phyloP scores from a whole-genome alignment of 768 basidiomycete species.

The Mycena kentingensis region DNA sequence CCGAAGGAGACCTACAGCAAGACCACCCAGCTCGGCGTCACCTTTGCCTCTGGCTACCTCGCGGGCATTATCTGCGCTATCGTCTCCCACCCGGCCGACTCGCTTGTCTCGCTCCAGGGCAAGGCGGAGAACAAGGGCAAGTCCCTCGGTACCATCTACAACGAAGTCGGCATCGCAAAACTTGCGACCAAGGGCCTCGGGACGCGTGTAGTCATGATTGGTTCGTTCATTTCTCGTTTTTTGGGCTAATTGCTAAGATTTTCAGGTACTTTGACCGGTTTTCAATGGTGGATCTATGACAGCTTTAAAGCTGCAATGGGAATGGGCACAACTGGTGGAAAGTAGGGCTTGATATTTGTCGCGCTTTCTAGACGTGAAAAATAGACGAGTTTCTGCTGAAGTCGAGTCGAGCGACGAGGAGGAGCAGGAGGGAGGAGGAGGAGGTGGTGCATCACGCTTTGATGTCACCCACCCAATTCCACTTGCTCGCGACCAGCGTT shows the following conservation, averaged over 20 bases:
- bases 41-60: slow-evolving; percentile 89
- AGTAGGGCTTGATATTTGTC: slow-evolving; percentile 64
- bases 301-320: slow-evolving; percentile 83
- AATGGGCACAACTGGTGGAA: slow-evolving; percentile 86
- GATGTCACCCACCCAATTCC: too few relatives aligned
- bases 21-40: slow-evolving; percentile 84
- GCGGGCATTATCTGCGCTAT: slow-evolving; percentile 95
- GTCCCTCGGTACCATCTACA: slow-evolving; percentile 65
- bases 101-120: slow-evolving; percentile 90
- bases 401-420: too few relatives aligned
- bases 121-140: slow-evolving; percentile 88
- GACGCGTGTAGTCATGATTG: slow-evolving; percentile 86
- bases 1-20: slow-evolving; percentile 81
- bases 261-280: slow-evolving; percentile 56
- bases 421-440: too few relatives aligned
- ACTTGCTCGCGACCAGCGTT: too few relatives aligned
- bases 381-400: too few relatives aligned
- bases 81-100: slow-evolving; percentile 96
- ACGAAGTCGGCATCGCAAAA: slow-evolving; percentile 63
- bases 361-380: too few relatives aligned
- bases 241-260: background rate
- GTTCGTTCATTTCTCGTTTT: slow-evolving; percentile 37
- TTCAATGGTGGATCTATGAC: slow-evolving; percentile 96
- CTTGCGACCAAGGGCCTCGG: slow-evolving; percentile 87
- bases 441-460: too few relatives aligned